Conservation (phyloP, 2,329 filamentous ascomycete species). For the Microsporum ferrugineum region DNA sequence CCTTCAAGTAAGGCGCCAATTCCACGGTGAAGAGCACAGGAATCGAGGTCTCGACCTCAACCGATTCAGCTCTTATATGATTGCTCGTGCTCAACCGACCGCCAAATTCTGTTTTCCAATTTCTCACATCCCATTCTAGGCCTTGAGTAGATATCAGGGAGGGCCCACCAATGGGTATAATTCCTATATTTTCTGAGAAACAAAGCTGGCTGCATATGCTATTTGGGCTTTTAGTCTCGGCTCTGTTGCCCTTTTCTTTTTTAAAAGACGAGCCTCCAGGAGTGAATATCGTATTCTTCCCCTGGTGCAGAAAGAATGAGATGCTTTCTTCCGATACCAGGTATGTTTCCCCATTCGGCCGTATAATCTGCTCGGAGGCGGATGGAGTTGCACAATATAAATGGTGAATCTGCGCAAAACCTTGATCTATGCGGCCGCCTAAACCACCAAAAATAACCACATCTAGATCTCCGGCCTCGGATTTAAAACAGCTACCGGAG, state of each 20-base stretch:
- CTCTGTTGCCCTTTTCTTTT: background rate
- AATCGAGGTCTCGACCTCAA: slow-evolving; percentile 52
- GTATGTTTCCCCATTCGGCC: slow-evolving; percentile 49
- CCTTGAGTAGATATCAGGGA: slow-evolving; percentile 68
- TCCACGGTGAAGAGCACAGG: slow-evolving; percentile 67
- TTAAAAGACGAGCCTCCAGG: slow-evolving; percentile 31
- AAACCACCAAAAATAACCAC: slow-evolving; percentile 77
- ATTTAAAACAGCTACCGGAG: background rate
- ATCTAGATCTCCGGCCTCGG: slow-evolving; percentile 34
- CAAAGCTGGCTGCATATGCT: slow-evolving; percentile 19
- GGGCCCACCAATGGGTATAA: slow-evolving; percentile 71
- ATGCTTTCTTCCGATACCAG: slow-evolving; percentile 71
- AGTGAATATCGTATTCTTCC: slow-evolving; percentile 57
- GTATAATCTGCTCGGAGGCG: background rate
- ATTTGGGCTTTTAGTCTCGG: slow-evolving; percentile 4
- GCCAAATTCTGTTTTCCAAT: slow-evolving; percentile 70
- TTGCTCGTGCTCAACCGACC: slow-evolving; percentile 70
- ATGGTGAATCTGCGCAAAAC: slow-evolving; percentile 77
- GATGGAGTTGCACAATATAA: slow-evolving; percentile 42
- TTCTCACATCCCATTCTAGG: slow-evolving; percentile 77
- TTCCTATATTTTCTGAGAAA: slow-evolving; percentile 71
- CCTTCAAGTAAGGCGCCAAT: slow-evolving; percentile 35
- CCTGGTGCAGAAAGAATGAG: slow-evolving; percentile 65
- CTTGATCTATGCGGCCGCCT: slow-evolving; percentile 85
- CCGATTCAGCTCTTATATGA: slow-evolving; percentile 51